Base-by-base conservation (phyloP, 2,329 filamentous ascomycete species). In the Alternaria panax region DNA sequence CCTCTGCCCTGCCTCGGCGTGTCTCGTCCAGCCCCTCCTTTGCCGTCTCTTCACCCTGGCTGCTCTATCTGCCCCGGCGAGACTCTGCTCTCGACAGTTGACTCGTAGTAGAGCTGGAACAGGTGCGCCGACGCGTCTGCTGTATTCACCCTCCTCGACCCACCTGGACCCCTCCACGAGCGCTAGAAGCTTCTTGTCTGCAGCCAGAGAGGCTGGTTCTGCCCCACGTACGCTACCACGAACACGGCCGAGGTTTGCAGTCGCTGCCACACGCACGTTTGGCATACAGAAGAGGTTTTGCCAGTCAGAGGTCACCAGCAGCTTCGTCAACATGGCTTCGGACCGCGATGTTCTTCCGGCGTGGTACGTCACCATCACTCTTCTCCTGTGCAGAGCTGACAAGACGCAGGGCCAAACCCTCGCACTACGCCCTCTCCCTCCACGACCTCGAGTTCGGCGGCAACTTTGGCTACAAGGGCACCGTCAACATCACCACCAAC, bases 361-460 rank as follows among this genome's bases (percentile, higher is more conserved):
- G 60, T 78, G 78, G 80, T 82, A 64, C 72, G 79, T 64, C 24
- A 2, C 16, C n/a, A 6, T 55, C 25, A 28, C 7, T 7, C 27
- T 12, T 6, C 20, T 11, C 12, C 16, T 14, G 6, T 34, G 12
- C 12, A 34, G 30, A 34, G 30, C 70, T 76, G 38, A 76, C 53
- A n/a, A 8, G 14, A 16, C 45, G 40, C 16, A 89, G 87, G 74
- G 88, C 94, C 75, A 94, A 92, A 81, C 93, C 95, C 2, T 82
- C 84, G 63, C 92, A 98, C 82, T 99, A 99, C 81, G 84, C 87
- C 72, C 84, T 99, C 66, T 92, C 90, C 56, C 86, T 99, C 69
- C 88, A 85, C 74, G 90, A 95, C 70, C 82, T 99, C 65, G 89
- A 97, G 69, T 81, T 88, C 54, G 85, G 86, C 64, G 86, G 86